These are phyloP conservation scores for Aspergillus kassunensis DNA, from an alignment of 495 filamentous ascomycete genomes.

Conservation along the genomic window DNA sequence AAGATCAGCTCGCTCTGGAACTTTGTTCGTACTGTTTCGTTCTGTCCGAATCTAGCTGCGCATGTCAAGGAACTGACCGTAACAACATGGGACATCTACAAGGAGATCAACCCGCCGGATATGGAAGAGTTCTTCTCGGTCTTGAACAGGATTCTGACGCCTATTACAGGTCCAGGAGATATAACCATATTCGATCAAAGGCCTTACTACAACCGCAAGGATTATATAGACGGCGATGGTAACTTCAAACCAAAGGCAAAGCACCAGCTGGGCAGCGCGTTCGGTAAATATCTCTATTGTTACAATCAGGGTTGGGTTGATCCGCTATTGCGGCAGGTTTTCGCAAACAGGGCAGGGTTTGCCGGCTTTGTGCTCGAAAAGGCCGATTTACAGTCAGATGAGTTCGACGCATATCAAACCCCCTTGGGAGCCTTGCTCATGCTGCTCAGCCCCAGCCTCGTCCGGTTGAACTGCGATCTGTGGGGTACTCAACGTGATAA, in stretches of 20 bases:
- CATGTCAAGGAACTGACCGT: background rate
- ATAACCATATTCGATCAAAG: no score
- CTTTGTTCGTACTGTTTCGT: background rate
- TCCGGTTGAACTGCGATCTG: background rate
- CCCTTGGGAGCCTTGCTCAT: background rate
- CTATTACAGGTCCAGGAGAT: background rate
- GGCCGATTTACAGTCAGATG: no score
- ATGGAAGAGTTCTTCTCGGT: background rate
- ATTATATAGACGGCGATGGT: no score
- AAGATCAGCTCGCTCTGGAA: background rate
- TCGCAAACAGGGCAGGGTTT: no score
- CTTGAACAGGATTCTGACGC: background rate
- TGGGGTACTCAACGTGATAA: background rate
- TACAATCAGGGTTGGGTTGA: background rate
- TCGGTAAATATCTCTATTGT: background rate
- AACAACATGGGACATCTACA: background rate
- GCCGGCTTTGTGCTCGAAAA: no score
- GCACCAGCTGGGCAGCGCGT: background rate
- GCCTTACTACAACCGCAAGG: background rate
- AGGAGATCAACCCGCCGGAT: background rate
- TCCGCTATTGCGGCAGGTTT: no score
- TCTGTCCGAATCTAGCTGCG: background rate
- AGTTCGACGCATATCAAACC: background rate
- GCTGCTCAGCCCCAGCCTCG: background rate
- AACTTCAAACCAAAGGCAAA: background rate